These are phyloP conservation scores for Cryptosporidium parvum DNA, from an alignment of 169 alveolate genomes.

Conservation along the genomic window DNA sequence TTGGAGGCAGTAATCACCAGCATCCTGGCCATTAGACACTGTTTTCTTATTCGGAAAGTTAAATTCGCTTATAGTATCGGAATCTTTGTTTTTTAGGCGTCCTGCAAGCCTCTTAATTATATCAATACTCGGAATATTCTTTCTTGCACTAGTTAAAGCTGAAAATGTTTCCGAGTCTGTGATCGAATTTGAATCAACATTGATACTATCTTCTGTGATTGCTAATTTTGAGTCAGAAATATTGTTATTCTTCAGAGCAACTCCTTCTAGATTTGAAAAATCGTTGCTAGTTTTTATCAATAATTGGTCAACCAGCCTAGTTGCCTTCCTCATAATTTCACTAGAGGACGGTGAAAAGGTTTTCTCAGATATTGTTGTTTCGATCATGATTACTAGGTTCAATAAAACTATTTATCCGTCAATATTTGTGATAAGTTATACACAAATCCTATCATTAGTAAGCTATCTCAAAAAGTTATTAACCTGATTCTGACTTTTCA, in stretches of 20 bases:
- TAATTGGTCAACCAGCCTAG: slow-evolving; percentile 53
- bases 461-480: not conserved
- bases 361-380: not conserved
- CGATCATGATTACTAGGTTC: not conserved
- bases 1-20: slow-evolving; percentile 2
- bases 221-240: not conserved
- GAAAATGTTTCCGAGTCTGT: slow-evolving; percentile 65
- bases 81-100: slow-evolving; percentile 50
- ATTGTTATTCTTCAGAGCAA: not conserved
- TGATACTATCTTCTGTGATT: slow-evolving; percentile 2
- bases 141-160: slow-evolving; percentile 32
- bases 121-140: slow-evolving; percentile 53
- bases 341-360: slow-evolving; percentile 69
- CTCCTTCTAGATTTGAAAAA: slow-evolving; percentile 20
- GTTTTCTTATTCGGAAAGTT: slow-evolving; percentile 28
- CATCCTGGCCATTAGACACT: not conserved
- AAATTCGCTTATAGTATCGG: slow-evolving; percentile 56
- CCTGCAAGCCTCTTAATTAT: slow-evolving; percentile 65
- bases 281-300: slow-evolving; percentile 17
- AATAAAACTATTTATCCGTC: not conserved
- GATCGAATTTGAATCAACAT: slow-evolving; percentile 18
- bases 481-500: not conserved
- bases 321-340: slow-evolving; percentile 70
- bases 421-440: not conserved
- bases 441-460: slow-evolving; percentile 18